A percentile compares a stretch with the other conserved stretches of the same genome.
phyloP scores from a whole-genome alignment of 164 flowering plant genomes.

The Piper betle region DNA sequence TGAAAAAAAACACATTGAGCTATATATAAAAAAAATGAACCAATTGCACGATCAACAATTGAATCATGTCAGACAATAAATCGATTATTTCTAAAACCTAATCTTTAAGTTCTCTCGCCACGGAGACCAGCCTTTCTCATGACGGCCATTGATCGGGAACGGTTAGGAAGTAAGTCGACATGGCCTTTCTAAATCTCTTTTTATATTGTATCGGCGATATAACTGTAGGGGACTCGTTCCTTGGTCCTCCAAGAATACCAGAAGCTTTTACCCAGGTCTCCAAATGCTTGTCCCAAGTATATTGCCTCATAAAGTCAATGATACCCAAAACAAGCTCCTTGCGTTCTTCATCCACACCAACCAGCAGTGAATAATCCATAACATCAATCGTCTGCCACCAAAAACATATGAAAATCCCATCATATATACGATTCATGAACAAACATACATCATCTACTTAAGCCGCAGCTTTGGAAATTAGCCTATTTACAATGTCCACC shows the following conservation, averaged over 20 bases:
- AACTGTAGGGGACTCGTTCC: constrained; percentile 66
- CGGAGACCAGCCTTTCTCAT: background rate
- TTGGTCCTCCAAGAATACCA: constrained; percentile 70
- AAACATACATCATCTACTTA: background rate
- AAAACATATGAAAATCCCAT: background rate
- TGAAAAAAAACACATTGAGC: too few species aligned
- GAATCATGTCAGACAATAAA: background rate
- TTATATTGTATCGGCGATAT: constrained; percentile 77
- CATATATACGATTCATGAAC: background rate
- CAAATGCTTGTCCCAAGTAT: constrained; percentile 87
- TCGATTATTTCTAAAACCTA: background rate
- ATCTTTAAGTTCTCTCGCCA: background rate
- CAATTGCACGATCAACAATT: background rate
- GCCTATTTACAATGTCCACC: too few species aligned
- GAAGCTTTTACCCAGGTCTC: constrained; percentile 88
- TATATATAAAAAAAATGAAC: too few species aligned
- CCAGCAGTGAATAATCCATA: constrained; percentile 83
- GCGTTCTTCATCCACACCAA: constrained; percentile 62
- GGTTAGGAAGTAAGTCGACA: constrained; percentile 69
- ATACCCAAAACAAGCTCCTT: constrained; percentile 75
- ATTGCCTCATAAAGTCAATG: constrained; percentile 78
- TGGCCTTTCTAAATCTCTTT: constrained; percentile 79
- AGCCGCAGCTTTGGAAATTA: too few species aligned
- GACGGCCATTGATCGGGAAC: constrained; percentile 74
- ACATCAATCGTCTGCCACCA: constrained; percentile 56